Conservation (phyloP, 768 basidiomycete species). For the Boletus sp. region DNA sequence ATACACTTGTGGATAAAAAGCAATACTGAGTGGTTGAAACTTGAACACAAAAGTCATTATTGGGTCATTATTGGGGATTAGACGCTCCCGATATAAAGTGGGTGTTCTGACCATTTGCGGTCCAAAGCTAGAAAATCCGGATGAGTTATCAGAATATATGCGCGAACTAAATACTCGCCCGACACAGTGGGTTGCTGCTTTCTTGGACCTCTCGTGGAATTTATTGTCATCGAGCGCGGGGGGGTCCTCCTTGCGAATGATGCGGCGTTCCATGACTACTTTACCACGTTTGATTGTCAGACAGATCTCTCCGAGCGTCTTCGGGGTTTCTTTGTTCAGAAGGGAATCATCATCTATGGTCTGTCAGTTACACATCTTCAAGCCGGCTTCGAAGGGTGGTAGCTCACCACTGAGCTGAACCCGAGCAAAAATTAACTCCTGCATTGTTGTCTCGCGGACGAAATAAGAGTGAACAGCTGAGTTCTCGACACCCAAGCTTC, state of each 20-base stretch:
- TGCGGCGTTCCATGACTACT: too few species aligned
- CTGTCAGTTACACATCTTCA: neutral
- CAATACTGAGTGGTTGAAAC: constrained; percentile 14
- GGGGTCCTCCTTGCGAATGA: rapidly evolving
- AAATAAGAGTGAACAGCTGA: neutral
- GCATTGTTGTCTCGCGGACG: neutral
- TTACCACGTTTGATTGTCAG: constrained; percentile 5
- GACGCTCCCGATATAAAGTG: rapidly evolving
- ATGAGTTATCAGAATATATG: neutral
- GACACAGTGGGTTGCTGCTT: constrained; percentile 18
- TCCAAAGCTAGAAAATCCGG: constrained; percentile 9
- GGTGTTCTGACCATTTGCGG: neutral
- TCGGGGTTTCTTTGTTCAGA: constrained; percentile 3
- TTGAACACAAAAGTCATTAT: constrained; percentile 17
- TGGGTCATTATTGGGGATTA: constrained; percentile 6
- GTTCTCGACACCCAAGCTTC: neutral
- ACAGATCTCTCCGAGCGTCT: constrained; percentile 16
- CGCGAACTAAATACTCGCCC: constrained; percentile 5
- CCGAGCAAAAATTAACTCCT: constrained; percentile 15
- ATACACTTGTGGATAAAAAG: neutral
- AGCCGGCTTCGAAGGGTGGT: too few species aligned
- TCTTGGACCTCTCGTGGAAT: constrained; percentile 23
- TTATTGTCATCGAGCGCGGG: neutral
- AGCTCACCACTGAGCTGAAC: constrained; percentile 18
- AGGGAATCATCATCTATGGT: constrained; percentile 21